Conservation (phyloP, 2,329 filamentous ascomycete species). For the Calycina marina region DNA sequence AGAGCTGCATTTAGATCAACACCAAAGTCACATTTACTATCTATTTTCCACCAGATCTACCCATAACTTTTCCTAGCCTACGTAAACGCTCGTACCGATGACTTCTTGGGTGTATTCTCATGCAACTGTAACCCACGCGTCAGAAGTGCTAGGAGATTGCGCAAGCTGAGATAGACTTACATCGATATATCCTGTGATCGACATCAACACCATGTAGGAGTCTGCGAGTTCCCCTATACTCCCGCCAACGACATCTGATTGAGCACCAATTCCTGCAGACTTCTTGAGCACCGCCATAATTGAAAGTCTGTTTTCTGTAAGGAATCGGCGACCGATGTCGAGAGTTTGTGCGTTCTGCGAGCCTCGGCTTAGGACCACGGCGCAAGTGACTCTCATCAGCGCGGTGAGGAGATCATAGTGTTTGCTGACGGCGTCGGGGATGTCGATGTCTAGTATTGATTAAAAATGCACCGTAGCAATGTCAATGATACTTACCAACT, state of each 20-base stretch:
- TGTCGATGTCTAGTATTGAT: slow-evolving; percentile 19
- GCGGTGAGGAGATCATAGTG: slow-evolving; percentile 66
- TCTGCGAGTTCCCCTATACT: slow-evolving; percentile 67
- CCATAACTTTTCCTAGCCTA: slow-evolving; percentile 7
- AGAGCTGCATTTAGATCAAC: no score
- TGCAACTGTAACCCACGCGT: slow-evolving; percentile 24
- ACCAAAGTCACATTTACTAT: no score
- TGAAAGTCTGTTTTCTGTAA: slow-evolving; percentile 67
- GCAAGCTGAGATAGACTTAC: slow-evolving; percentile 42
- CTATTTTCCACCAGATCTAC: no score
- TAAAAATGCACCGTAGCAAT: no score
- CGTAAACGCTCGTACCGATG: slow-evolving; percentile 14
- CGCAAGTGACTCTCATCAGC: slow-evolving; percentile 67
- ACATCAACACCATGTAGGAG: slow-evolving; percentile 69
- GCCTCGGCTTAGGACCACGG: slow-evolving; percentile 68
- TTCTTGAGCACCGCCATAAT: slow-evolving; percentile 86
- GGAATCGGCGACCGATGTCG: slow-evolving; percentile 63
- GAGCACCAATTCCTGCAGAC: slow-evolving; percentile 59
- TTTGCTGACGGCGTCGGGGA: slow-evolving; percentile 16
- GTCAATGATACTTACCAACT: slow-evolving; percentile 45
- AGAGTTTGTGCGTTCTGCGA: slow-evolving; percentile 61
- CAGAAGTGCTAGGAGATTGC: slow-evolving; percentile 1
- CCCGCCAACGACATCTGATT: slow-evolving; percentile 32
- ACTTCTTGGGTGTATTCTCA: slow-evolving; percentile 20
- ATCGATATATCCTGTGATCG: slow-evolving; percentile 73